These are phyloP conservation scores for Rhizoctonia solani DNA, from an alignment of 1,284 basidiomycete genomes.

Conservation along the genomic window DNA sequence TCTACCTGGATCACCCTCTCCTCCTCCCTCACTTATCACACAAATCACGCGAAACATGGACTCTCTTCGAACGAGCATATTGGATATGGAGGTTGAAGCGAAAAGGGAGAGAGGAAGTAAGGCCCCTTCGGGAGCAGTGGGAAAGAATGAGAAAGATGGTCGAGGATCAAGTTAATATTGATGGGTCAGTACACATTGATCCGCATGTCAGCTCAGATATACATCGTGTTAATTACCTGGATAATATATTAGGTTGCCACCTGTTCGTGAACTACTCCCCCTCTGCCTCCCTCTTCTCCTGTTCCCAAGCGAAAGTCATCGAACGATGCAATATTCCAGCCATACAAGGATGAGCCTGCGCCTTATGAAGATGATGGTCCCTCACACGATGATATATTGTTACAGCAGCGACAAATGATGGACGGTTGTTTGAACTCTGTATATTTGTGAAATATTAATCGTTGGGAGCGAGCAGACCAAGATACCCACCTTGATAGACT, in stretches of 20 bases:
- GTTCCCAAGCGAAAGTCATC: constrained; percentile 25
- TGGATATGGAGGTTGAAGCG: constrained; percentile 34
- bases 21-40: constrained; percentile 35
- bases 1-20: constrained; percentile 32
- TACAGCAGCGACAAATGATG: constrained; percentile 39
- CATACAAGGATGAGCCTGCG: constrained; percentile 38
- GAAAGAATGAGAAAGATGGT: constrained; percentile 37
- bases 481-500: constrained; percentile 39
- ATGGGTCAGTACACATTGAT: constrained; percentile 30
- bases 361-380: constrained; percentile 17
- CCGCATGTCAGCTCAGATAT: no score
- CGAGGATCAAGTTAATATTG: constrained; percentile 30
- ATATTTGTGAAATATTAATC: not conserved
- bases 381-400: constrained; percentile 35
- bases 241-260: constrained; percentile 23
- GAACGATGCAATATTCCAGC: constrained; percentile 32
- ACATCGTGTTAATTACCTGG: not conserved
- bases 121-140: constrained; percentile 38
- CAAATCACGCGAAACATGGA: constrained; percentile 36
- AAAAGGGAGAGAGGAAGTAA: constrained; percentile 27
- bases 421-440: constrained; percentile 27
- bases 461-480: constrained; percentile 33
- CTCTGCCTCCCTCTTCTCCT: constrained; percentile 17
- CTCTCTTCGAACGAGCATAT: constrained; percentile 35
- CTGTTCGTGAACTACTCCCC: constrained; percentile 17